These are phyloP conservation scores for Claviceps arundinis DNA, from an alignment of 2,329 filamentous ascomycete species.

Conservation along the genomic window DNA sequence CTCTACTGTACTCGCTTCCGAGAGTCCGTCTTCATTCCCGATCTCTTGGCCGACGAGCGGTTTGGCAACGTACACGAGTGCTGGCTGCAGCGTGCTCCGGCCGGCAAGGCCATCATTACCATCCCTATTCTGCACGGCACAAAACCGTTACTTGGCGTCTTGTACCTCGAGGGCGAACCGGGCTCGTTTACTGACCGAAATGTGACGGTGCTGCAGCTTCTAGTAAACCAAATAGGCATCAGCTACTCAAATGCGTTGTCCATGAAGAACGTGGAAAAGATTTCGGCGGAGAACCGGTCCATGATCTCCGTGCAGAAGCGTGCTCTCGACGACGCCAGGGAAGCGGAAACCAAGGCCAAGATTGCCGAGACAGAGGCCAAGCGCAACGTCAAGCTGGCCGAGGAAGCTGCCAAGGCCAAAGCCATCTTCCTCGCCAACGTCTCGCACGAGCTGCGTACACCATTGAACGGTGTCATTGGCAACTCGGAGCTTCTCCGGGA, in stretches of 20 bases:
- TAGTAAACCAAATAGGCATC: slow-evolving; percentile 68
- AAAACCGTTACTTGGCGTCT: slow-evolving; percentile 55
- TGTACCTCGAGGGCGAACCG: slow-evolving; percentile 63
- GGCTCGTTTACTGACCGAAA: slow-evolving; percentile 67
- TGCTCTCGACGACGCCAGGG: slow-evolving; percentile 56
- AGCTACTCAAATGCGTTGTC: slow-evolving; percentile 56
- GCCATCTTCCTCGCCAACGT: slow-evolving; percentile 71
- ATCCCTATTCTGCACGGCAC: slow-evolving; percentile 64
- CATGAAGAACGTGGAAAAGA: slow-evolving; percentile 60
- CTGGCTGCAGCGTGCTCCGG: slow-evolving; percentile 55
- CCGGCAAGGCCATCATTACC: slow-evolving; percentile 64
- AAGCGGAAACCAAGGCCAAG: slow-evolving; percentile 65
- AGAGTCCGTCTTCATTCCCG: slow-evolving; percentile 61
- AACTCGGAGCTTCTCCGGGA: slow-evolving; percentile 76
- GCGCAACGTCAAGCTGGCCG: slow-evolving; percentile 66
- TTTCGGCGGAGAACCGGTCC: slow-evolving; percentile 62
- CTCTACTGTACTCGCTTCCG: slow-evolving; percentile 66
- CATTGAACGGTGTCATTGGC: slow-evolving; percentile 77
- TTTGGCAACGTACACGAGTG: slow-evolving; percentile 61
- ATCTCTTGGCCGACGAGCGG: slow-evolving; percentile 61
- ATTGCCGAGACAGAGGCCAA: slow-evolving; percentile 63
- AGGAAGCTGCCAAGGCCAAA: slow-evolving; percentile 73
- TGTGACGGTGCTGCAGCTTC: slow-evolving; percentile 50
- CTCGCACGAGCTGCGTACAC: slow-evolving; percentile 68
- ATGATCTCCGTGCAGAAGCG: slow-evolving; percentile 69